A percentile compares a stretch with the other conserved stretches of the same genome.
Conservation (phyloP, 495 filamentous ascomycete genomes). For the Penicillium antarcticum region DNA sequence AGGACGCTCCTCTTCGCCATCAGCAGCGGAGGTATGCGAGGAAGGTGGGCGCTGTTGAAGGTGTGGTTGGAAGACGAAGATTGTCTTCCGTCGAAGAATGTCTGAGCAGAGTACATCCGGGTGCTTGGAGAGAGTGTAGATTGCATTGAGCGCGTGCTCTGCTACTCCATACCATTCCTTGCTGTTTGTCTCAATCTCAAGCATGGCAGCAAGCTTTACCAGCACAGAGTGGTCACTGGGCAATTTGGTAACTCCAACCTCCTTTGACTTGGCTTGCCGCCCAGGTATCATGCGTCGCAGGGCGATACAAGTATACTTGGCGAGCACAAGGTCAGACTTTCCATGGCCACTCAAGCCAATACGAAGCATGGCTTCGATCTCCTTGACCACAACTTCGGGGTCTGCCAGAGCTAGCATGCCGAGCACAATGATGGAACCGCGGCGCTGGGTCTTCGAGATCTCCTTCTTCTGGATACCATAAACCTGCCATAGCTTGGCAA, state of each 20-base stretch:
- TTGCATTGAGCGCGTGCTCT: conserved; percentile 93
- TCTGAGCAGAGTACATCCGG: conserved; percentile 93
- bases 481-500: conserved; percentile 94
- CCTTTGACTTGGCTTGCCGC: conserved; percentile 66
- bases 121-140: conserved; percentile 92
- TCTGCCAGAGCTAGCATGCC: conserved; percentile 95
- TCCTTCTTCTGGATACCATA: conserved; percentile 92
- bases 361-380: conserved; percentile 89
- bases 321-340: conserved; percentile 76
- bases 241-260: conserved; percentile 72
- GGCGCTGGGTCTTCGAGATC: conserved; percentile 86
- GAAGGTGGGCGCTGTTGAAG: conserved; percentile 33
- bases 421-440: conserved; percentile 92
- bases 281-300: conserved; percentile 86
- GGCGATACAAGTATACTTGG: conserved; percentile 92
- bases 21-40: conserved; percentile 21
- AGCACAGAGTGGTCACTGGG: conserved; percentile 90
- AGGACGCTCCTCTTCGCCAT: conserved; percentile 48
- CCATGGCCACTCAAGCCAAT: conserved; percentile 84
- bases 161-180: conserved; percentile 98
- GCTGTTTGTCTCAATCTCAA: conserved; percentile 78
- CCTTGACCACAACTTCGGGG: conserved; percentile 85
- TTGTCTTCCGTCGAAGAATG: conserved; percentile 83
- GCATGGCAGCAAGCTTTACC: conserved; percentile 72
- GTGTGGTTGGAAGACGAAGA: conserved; percentile 64